A percentile compares a stretch with the other conserved stretches of the same genome.
These are phyloP conservation scores for Dendrocalamus latiflorus DNA, from an alignment of 202 grass and related monocot species.

Conservation along the genomic window DNA sequence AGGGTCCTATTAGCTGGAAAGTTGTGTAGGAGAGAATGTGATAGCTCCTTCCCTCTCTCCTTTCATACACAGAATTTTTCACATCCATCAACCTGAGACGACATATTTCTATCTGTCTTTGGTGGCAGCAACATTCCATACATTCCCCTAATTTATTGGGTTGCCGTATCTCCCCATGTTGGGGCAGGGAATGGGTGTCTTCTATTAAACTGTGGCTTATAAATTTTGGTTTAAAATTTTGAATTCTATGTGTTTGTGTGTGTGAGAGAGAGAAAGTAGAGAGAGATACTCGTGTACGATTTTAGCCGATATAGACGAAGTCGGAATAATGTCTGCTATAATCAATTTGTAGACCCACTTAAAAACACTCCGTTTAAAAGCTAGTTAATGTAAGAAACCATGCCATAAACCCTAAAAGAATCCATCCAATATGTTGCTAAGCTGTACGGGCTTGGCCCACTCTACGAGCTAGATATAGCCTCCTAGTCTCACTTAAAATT, in stretches of 20 bases:
- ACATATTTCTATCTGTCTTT: conserved; percentile 2
- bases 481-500: background rate
- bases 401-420: too few species aligned
- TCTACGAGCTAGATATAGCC: background rate
- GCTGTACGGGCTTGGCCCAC: background rate
- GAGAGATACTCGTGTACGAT: too few species aligned
- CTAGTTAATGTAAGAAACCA: too few species aligned
- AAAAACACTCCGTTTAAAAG: too few species aligned
- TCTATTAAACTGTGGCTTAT: too few species aligned
- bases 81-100: conserved; percentile 27
- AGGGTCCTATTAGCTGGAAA: conserved; percentile 6
- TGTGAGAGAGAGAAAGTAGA: too few species aligned
- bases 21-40: background rate
- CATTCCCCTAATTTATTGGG: conserved; percentile 33
- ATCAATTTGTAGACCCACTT: too few species aligned
- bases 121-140: conserved; percentile 35
- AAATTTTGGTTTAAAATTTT: too few species aligned
- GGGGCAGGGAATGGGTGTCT: background rate
- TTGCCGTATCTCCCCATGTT: background rate
- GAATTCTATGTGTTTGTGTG: too few species aligned
- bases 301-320: too few species aligned
- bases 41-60: background rate
- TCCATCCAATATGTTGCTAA: conserved; percentile 10
- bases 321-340: too few species aligned
- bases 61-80: conserved; percentile 7